Evolutionary conservation across 1,284 basidiomycete genomes (phyloP), one percentile per base, ranked within the genome.

Genomic region (Xerocomus cyaneibrunnescens): DNA sequence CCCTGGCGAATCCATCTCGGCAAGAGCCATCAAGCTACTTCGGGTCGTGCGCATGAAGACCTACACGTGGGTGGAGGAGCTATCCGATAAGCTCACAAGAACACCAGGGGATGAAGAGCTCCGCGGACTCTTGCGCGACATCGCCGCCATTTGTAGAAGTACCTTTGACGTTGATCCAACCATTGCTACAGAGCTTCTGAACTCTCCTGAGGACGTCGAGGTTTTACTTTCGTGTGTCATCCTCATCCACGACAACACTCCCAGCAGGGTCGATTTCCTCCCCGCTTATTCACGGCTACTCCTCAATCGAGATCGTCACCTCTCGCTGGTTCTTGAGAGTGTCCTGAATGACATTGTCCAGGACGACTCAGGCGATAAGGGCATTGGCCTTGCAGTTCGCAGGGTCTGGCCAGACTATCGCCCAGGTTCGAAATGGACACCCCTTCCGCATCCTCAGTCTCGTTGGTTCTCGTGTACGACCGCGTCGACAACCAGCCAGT

Each of bases 401-500:
- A 36, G 45, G 1, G 51, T 73, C 40, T 79, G 77, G 76, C 48
- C 64, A 0, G 65, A 45, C 13, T 77, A 75, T 57, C 54, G 51
- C 1, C 49, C 54, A 0, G 64, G 62, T 22, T 55, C 56, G 1
- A 38, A n/a, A 19, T 45, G 44, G 44, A 14, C 12, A 1, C 23
- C 27, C 14, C 19, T 45, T 1, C 12, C 13, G 2, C 4, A 8
- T 6, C n/a, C 19, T 7, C 7, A 22, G 13, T 22, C 45, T 7
- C 25, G 7, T 5, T 17, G 10, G 45, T 8, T 46, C 8, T 12
- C 27, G 16, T 46, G 45, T 12, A 13, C 9, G 13, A 46, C 45
- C n/a, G 13, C 35, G 1, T 4, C 25, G 8, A 30, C 45, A 3
- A 6, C 10, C 14, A n/a, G 12, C 5, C 17, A 17, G 8, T 19